Conservation (phyloP, 2,329 filamentous ascomycete species). For the Pseudogymnoascus sp. region DNA sequence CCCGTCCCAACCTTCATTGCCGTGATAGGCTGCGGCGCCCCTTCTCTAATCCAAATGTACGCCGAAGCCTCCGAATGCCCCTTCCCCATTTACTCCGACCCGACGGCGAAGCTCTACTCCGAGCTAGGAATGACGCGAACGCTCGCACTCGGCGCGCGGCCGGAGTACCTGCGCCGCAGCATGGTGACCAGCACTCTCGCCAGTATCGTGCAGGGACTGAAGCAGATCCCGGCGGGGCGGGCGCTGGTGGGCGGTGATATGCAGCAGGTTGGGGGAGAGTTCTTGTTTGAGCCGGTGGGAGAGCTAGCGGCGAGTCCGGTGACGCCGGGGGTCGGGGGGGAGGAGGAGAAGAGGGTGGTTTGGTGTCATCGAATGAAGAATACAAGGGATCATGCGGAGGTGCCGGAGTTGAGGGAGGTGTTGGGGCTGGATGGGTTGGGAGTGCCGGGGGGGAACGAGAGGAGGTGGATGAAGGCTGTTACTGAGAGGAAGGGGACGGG, state of each 20-base stretch:
- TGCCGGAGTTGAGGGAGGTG: conserved; percentile 55
- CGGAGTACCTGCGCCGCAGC: conserved; percentile 40
- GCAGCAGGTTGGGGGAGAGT: conserved; percentile 40
- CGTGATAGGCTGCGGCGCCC: conserved; percentile 48
- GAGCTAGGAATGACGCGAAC: conserved; percentile 44
- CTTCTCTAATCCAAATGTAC: conserved; percentile 47
- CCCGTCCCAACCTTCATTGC: conserved; percentile 31
- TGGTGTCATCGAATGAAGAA: conserved; percentile 81
- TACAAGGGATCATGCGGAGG: conserved; percentile 68
- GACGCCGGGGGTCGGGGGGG: not conserved
- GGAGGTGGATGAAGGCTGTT: conserved; percentile 40
- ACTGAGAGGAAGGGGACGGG: conserved; percentile 45
- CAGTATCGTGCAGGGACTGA: conserved; percentile 37
- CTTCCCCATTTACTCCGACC: conserved; percentile 50
- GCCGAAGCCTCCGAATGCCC: conserved; percentile 37
- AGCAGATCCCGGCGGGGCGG: conserved; percentile 29
- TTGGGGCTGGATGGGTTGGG: conserved; percentile 45
- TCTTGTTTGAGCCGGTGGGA: conserved; percentile 27
- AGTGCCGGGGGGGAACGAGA: conserved; percentile 30
- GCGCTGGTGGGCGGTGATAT: conserved; percentile 42
- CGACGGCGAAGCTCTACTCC: conserved; percentile 43
- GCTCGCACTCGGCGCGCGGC: conserved; percentile 36
- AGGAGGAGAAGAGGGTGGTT: conserved; percentile 48
- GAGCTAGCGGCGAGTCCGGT: conserved; percentile 15
- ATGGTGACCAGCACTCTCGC: conserved; percentile 30